Evolutionary conservation across 2,329 filamentous ascomycete species (phyloP).

Genomic region (Fusarium neocosmosporiellum): DNA sequence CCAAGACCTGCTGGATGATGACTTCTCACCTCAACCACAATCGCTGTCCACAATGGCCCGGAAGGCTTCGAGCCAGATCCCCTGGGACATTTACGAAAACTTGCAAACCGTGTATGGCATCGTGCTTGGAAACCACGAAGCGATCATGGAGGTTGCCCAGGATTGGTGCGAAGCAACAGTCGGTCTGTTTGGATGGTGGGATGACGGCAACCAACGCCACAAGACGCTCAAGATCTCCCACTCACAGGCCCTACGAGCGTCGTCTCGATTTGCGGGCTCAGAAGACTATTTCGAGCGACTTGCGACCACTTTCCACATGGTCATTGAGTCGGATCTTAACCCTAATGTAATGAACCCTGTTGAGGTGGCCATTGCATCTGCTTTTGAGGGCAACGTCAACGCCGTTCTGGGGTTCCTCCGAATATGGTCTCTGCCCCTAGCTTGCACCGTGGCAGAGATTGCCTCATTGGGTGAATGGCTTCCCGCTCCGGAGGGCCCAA

Average conservation of each 20-base stretch:
- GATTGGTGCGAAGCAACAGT: constrained; percentile 94
- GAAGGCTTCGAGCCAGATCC: constrained; percentile 87
- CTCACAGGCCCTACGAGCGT: constrained; percentile 51
- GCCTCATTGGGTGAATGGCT: constrained; percentile 89
- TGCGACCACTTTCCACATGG: constrained; percentile 75
- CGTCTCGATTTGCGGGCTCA: constrained; percentile 61
- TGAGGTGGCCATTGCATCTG: constrained; percentile 83
- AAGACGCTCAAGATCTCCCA: constrained; percentile 55
- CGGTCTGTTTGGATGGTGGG: constrained; percentile 90
- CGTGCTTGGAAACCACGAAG: constrained; percentile 78
- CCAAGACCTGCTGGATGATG: constrained; percentile 45
- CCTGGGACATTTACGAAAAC: constrained; percentile 90
- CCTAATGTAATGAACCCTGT: constrained; percentile 80
- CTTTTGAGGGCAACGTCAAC: constrained; percentile 85
- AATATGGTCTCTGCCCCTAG: constrained; percentile 83
- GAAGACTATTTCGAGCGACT: constrained; percentile 81
- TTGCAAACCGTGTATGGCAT: constrained; percentile 84
- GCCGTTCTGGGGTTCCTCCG: constrained; percentile 79
- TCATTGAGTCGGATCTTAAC: constrained; percentile 76
- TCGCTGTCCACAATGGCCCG: constrained; percentile 74
- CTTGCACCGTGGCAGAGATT: constrained; percentile 83
- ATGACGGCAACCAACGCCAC: constrained; percentile 72
- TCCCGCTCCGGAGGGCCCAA: constrained; percentile 54
- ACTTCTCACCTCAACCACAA: constrained; percentile 56
- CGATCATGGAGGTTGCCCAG: constrained; percentile 81